Evolutionary conservation across 257 asterid genomes (phyloP).

Genomic region (Hygrophila difformis): DNA sequence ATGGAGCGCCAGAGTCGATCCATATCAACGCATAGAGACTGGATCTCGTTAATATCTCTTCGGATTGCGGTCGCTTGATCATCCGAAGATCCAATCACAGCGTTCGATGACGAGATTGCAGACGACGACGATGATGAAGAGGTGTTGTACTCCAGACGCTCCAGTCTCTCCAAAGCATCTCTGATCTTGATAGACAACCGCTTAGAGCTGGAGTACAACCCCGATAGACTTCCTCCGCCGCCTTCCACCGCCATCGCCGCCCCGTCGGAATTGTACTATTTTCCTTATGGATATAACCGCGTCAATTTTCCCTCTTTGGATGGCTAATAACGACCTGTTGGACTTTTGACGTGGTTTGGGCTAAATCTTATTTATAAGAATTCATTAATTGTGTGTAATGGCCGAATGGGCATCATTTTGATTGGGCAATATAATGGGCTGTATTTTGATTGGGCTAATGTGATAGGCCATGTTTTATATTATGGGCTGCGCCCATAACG

Average conservation of each 20-base stretch:
- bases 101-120: constrained; percentile 35
- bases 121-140: constrained; percentile 43
- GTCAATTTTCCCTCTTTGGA: too few relatives aligned
- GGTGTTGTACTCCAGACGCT: constrained; percentile 60
- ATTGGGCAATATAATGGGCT: too few relatives aligned
- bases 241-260: constrained; percentile 35
- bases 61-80: constrained; percentile 37
- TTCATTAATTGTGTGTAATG: too few relatives aligned
- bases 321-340: too few relatives aligned
- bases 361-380: too few relatives aligned
- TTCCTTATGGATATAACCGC: too few relatives aligned
- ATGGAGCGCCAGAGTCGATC: constrained; percentile 93
- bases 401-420: too few relatives aligned
- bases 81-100: constrained; percentile 34
- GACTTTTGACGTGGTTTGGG: too few relatives aligned
- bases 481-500: too few relatives aligned
- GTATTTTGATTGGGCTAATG: too few relatives aligned
- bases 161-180: constrained; percentile 80
- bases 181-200: constrained; percentile 55
- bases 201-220: constrained; percentile 61
- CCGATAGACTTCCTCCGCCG: constrained; percentile 54
- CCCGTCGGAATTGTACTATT: too few relatives aligned
- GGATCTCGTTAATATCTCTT: constrained; percentile 61
- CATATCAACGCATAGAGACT: constrained; percentile 66
- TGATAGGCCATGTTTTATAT: too few relatives aligned